Base-by-base conservation (phyloP, 768 basidiomycete species). In the Termitomyces sp. region DNA sequence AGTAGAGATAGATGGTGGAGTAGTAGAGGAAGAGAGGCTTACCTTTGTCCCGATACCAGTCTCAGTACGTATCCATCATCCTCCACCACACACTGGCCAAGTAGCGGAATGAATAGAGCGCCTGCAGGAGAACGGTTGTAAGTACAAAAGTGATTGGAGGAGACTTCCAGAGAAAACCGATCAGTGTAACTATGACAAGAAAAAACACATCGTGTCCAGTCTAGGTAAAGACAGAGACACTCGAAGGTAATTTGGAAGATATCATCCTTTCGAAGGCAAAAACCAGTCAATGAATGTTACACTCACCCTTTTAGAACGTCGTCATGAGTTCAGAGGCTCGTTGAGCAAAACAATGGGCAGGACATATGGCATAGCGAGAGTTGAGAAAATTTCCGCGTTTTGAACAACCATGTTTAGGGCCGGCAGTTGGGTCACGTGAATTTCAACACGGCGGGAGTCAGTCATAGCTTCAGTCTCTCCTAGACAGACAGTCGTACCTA, bases 181-280 rank as follows among this genome's bases (percentile, higher is more conserved):
- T 92, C 90, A 91, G 90, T 88, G 90, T 92, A 91, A 91, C 90
- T 91, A 92, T 92, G 90, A 92, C 90, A 89, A 83, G 79, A 81
- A 79, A 71, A 71, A 72, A 72, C 79, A 76, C 89, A 85, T 80
- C 64, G 84, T 74, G 70, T 73, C 79, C 73, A 74, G 74, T 77
- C 79, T 78, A 81, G 83, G 84, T 84, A 78, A 76, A 72, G 72
- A 60, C 71, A 73, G 16, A 2, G 76, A 79, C 78, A 75, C 86
- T 86, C 82, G 75, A 78, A 67, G 69, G 73, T 72, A 71, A 58
- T 65, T 64, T 55, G 55, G 67, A 70, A 70, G 69, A 81, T 61
- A 75, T 87, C 89, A 91, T 91, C 89, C 71, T 65, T 69, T 81
- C 80, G 80, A 79, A 68, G 24, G 16, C 22, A 38, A 3, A 22